Evolutionary conservation across 106 monocot species (phyloP), one percentile per base, ranked within the genome.

Genomic region (Dioscorea dumetorum): DNA sequence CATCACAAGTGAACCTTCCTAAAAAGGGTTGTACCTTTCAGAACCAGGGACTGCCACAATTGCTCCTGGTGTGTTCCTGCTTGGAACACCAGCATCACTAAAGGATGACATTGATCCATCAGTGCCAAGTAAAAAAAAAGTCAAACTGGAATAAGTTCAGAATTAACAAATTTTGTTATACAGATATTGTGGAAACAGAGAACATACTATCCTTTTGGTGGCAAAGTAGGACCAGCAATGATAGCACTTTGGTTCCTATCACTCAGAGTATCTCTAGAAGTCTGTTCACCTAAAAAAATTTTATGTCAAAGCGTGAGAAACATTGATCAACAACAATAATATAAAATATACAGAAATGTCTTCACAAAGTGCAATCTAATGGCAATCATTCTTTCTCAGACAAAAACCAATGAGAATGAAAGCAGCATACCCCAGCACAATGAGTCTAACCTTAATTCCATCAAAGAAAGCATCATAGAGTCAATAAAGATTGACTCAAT

Each of bases 191-290:
- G 54, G 19, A 14, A 17, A 5, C 54, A 35, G 6, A 1, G 68
- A 4, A 82, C 91, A 67, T 89, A 97, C 95, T 70, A 66, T 79
- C 76, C 83, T 82, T 83, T 91, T 61, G 83, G 81, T 51, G 72
- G 88, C 70, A 77, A 68, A 33, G 61, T 50, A 41, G 83, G 86
- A 41, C 67, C 80, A 67, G 72, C 60, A 49, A 80, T 28, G 67
- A 89, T 74, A 50, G 91, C 77, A 65, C 54, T 77, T 69, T 80
- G 72, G 48, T 8, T 67, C 16, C 81, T 77, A 50, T 78, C 84
- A 31, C 66, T 84, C 32, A 67, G 74, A 69, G 68, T 53, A 75
- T 76, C 76, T 49, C 53, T 69, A 16, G 74, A 67, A 63, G 80
- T 83, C 50, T 75, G 80, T n/a, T 53, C 79, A 17, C 86, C 95